phyloP scores from a whole-genome alignment of 169 alveolate species.

The Plasmodium gonderi region DNA sequence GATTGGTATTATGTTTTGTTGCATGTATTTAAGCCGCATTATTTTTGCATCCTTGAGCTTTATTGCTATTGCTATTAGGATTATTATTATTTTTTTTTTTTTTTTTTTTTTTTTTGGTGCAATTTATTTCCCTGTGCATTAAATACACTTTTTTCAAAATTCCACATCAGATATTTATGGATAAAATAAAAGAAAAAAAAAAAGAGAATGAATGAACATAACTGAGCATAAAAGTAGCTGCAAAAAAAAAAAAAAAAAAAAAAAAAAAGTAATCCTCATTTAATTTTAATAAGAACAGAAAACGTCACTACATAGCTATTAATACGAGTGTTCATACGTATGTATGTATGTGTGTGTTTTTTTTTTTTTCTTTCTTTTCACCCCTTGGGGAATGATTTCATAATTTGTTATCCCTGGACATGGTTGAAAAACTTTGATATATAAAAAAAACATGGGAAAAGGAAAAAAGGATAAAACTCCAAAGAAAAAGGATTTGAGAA shows the following conservation, averaged over 20 bases:
- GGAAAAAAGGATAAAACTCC: conserved; percentile 4
- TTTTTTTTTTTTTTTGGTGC: conserved; percentile 1
- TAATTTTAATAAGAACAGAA: neutral
- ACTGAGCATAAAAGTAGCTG: conserved; percentile 2
- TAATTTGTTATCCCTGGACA: neutral
- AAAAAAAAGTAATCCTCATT: neutral
- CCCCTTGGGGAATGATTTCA: neutral
- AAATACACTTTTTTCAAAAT: neutral
- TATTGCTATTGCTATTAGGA: too few relatives aligned
- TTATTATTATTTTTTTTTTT: too few relatives aligned
- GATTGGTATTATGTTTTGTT: neutral
- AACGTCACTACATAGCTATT: neutral
- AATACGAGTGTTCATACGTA: neutral
- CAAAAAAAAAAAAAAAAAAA: too few relatives aligned
- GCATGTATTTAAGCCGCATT: neutral
- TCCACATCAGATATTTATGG: neutral
- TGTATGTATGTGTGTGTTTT: too few relatives aligned
- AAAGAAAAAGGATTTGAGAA: neutral
- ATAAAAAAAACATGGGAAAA: conserved; percentile 19
- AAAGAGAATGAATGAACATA: too few relatives aligned
- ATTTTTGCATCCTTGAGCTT: neutral
- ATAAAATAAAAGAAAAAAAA: neutral
- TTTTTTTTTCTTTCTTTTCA: neutral
- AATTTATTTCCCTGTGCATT: neutral
- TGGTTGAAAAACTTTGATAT: neutral